phyloP scores from a whole-genome alignment of 192 early-diverging fungal genomes.

The Gigaspora rosea region DNA sequence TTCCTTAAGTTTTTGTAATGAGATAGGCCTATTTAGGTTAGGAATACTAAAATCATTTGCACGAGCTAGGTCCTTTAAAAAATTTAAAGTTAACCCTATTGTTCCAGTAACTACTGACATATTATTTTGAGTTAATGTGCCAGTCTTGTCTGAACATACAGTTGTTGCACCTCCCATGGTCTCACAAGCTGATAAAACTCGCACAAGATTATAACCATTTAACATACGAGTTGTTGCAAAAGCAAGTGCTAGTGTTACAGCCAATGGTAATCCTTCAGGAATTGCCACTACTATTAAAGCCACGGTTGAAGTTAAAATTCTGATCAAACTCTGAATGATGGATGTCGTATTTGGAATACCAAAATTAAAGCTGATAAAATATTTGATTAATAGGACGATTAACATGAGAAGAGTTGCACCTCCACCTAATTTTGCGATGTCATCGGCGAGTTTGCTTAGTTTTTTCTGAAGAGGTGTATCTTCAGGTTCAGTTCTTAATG shows the following conservation, averaged over 20 bases:
- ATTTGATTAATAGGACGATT: conserved; percentile 80
- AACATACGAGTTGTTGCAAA: conserved; percentile 95
- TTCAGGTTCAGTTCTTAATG: conserved; percentile 80
- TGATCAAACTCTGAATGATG: conserved; percentile 66
- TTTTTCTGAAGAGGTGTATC: conserved; percentile 93
- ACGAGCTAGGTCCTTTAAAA: too few relatives aligned
- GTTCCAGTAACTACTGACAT: conserved; percentile 96
- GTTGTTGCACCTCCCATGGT: conserved; percentile 99
- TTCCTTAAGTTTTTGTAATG: conserved; percentile 48
- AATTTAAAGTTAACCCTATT: conserved; percentile 54
- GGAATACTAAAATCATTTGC: conserved; percentile 46
- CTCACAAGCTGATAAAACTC: conserved; percentile 94
- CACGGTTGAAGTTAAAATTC: conserved; percentile 87
- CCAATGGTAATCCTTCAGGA: conserved; percentile 96
- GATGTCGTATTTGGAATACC: conserved; percentile 47
- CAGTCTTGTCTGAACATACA: conserved; percentile 98
- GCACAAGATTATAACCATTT: conserved; percentile 96
- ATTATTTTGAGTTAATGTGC: conserved; percentile 94
- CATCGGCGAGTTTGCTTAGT: conserved; percentile 83
- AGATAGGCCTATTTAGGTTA: conserved; percentile 25
- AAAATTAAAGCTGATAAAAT: conserved; percentile 63
- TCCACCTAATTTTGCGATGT: conserved; percentile 91
- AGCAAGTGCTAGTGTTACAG: conserved; percentile 94
- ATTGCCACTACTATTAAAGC: conserved; percentile 97
- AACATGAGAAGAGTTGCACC: conserved; percentile 86